These are phyloP conservation scores for Exobasidium rhododendri DNA, from an alignment of 1,284 basidiomycete genomes.

Conservation along the genomic window DNA sequence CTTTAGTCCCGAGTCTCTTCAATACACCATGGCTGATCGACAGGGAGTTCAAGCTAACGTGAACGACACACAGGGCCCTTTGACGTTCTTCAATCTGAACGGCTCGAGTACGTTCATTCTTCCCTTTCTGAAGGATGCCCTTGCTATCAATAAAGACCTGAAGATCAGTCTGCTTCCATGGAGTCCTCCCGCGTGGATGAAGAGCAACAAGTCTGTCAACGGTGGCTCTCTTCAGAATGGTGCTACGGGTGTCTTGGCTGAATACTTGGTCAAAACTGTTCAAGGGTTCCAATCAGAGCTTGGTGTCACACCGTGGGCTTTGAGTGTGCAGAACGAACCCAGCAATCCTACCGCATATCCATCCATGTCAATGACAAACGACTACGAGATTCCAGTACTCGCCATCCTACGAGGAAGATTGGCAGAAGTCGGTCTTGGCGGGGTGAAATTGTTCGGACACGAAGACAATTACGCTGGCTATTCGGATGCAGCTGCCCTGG, in stretches of 20 bases:
- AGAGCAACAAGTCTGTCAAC: constrained; percentile 30
- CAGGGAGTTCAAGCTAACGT: constrained; percentile 14
- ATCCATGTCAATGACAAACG: constrained; percentile 26
- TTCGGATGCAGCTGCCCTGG: constrained; percentile 25
- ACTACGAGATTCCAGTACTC: constrained; percentile 21
- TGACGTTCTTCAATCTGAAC: constrained; percentile 23
- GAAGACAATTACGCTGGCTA: constrained; percentile 35
- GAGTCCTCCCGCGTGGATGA: constrained; percentile 41
- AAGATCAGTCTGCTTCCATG: constrained; percentile 37
- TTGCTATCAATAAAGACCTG: constrained; percentile 25
- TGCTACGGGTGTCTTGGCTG: constrained; percentile 23
- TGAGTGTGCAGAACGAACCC: constrained; percentile 46
- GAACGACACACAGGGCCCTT: constrained; percentile 1
- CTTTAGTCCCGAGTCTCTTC: constrained; percentile 21
- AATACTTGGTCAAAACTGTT: constrained; percentile 31
- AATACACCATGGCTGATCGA: constrained; percentile 14
- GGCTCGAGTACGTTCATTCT: constrained; percentile 29
- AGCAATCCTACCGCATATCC: constrained; percentile 26
- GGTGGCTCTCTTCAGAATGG: constrained; percentile 28
- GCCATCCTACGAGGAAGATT: constrained; percentile 23
- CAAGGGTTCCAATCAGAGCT: constrained; percentile 16
- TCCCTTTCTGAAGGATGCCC: constrained; percentile 32
- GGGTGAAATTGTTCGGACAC: constrained; percentile 34
- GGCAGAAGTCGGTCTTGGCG: constrained; percentile 6
- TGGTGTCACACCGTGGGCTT: constrained; percentile 30